Percentiles rank a stretch among this genome's conserved stretches.
Conservation (phyloP, 345 rosid species). For the Reutealis trisperma region DNA sequence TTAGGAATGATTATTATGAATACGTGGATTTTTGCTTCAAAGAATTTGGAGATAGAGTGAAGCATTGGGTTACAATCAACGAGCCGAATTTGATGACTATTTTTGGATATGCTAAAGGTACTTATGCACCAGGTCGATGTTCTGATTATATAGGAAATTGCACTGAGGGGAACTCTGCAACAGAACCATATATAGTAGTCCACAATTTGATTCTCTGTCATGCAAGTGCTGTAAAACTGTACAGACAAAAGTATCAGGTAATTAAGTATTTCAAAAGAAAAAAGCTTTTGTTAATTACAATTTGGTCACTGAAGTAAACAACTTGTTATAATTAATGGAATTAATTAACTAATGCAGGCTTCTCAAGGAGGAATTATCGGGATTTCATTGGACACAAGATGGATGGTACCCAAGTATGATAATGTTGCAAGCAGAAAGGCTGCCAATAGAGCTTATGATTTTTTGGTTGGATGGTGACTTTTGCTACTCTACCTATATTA, state of each 20-base stretch:
- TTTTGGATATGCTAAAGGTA: slow-evolving; percentile 2
- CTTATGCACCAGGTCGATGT: slow-evolving; percentile 16
- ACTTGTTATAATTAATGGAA: too few species aligned
- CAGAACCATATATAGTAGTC: slow-evolving; percentile 21
- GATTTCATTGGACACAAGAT: slow-evolving; percentile 24
- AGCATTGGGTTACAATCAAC: slow-evolving; percentile 20
- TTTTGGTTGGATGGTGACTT: slow-evolving; percentile 44
- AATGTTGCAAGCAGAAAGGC: slow-evolving; percentile 25
- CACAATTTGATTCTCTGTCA: slow-evolving; percentile 19
- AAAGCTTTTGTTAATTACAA: too few species aligned
- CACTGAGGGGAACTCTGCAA: slow-evolving; percentile 12
- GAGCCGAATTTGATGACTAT: slow-evolving; percentile 1
- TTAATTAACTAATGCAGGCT: slow-evolving; percentile 7
- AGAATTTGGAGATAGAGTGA: slow-evolving; percentile 28
- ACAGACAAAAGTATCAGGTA: slow-evolving; percentile 20
- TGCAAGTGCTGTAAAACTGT: slow-evolving; percentile 6
- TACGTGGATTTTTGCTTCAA: slow-evolving; percentile 15
- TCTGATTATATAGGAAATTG: slow-evolving; percentile 10
- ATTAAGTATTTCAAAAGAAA: too few species aligned
- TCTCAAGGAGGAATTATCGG: slow-evolving; percentile 38
- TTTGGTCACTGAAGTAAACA: too few species aligned
- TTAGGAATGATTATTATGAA: slow-evolving; percentile 16
- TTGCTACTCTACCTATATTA: too few species aligned
- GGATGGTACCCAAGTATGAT: slow-evolving; percentile 38
- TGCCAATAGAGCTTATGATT: slow-evolving; percentile 41